Conservation (phyloP, 495 filamentous ascomycete genomes). For the Tuber aestivum region DNA sequence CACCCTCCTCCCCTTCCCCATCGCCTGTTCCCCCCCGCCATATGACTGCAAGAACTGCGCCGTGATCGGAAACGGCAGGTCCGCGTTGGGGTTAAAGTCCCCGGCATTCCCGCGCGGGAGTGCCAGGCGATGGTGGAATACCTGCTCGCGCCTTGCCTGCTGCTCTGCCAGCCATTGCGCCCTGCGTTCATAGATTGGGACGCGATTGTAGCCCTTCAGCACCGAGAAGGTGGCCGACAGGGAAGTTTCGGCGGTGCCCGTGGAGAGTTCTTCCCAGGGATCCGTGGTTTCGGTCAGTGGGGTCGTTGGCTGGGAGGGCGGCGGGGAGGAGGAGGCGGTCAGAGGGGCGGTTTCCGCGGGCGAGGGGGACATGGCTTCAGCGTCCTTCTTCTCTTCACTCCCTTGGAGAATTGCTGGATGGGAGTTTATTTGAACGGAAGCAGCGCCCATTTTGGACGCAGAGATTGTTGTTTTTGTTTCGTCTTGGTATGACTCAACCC, state of each 20-base stretch:
- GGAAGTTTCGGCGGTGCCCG: conserved; percentile 20
- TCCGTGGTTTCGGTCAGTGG: conserved; percentile 25
- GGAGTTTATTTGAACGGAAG: neutral
- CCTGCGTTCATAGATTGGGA: conserved; percentile 31
- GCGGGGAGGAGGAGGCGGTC: conserved; percentile 2
- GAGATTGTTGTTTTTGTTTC: neutral
- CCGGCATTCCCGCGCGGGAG: neutral
- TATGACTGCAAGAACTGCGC: conserved; percentile 29
- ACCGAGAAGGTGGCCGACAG: conserved; percentile 27
- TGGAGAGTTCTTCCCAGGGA: conserved; percentile 30
- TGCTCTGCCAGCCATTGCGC: conserved; percentile 36
- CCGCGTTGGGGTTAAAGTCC: conserved; percentile 24
- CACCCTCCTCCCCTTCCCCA: conserved; percentile 6
- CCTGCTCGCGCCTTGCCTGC: conserved; percentile 29
- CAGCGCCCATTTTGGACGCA: neutral
- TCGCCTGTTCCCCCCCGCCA: conserved; percentile 2
- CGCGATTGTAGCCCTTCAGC: conserved; percentile 33
- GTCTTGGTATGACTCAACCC: neutral
- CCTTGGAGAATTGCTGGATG: too few species aligned
- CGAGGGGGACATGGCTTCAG: neutral
- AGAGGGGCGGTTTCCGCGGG: neutral
- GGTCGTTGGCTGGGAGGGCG: conserved; percentile 19
- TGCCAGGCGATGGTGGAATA: conserved; percentile 9
- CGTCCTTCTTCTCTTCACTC: neutral
- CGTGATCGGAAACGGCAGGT: conserved; percentile 33